Evolutionary conservation across 129 eudicot genomes (phyloP), one percentile per base, ranked within the genome.

Genomic region (Logfia minima): DNA sequence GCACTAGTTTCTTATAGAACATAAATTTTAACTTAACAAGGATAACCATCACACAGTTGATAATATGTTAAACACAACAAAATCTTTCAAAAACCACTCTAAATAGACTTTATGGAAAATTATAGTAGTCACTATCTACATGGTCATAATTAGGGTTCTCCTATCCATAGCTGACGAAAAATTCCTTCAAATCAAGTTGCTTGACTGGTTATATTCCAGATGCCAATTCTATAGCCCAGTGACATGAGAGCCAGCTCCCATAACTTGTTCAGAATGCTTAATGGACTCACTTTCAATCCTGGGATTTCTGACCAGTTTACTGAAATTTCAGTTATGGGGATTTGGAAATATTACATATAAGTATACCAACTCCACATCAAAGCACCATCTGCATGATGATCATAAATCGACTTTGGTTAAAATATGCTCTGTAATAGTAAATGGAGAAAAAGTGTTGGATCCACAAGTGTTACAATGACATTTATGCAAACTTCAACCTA

Each of bases 231-330:
- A 72, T 92, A 92, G 2, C 97, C 96, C 51, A 92, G 63, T 29
- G 93, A 87, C 93, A 92, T 89, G 28, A 92, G 88, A 29, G 79
- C 91, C 83, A 92, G 68, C 83, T 92, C 97, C 96, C 97, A 92
- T 77, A 92, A 83, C 87, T 87, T 89, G 84, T 87, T 92, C 18
- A 90, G 92, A 74, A 89, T 89, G 87, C 96, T 92, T 32, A 89
- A 68, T 17, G 83, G 80, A 53, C 85, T 92, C 39, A 92, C 84
- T 67, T 92, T 92, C 11, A 96, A 92, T 71, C 97, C 97, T 0
- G 97, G 97, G 78, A 92, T 89, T 74, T 92, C 97, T 41, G 86
- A 79, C 97, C 97, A 92, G 39, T 82, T 92, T 3, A 92, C 97
- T 0, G 96, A 92, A 53, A 89, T 81, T 85, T 89, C 97, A 17